Conservation (phyloP, 2,329 filamentous ascomycete genomes). For the Fusarium palustre region DNA sequence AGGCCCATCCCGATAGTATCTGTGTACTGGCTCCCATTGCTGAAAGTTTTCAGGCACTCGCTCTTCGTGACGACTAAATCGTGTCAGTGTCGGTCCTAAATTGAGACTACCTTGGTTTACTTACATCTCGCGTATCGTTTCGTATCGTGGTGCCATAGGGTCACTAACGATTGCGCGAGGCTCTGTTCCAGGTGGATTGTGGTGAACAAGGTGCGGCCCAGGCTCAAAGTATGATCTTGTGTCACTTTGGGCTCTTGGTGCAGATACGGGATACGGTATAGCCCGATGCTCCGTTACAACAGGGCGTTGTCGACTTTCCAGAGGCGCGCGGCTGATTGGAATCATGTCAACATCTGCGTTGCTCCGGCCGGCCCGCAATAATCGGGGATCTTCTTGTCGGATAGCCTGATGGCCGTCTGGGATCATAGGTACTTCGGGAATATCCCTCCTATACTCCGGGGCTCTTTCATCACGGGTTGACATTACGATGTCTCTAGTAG, state of each 20-base stretch:
- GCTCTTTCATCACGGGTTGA: conserved; percentile 19
- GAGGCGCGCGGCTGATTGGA: conserved; percentile 26
- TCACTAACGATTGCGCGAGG: conserved; percentile 28
- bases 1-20: conserved; percentile 32
- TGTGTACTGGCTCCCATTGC: conserved; percentile 32
- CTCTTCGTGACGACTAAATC: conserved; percentile 31
- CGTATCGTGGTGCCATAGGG: conserved; percentile 20
- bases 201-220: conserved; percentile 19
- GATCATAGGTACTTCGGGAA: conserved; percentile 20
- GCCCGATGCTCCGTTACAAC: conserved; percentile 23
- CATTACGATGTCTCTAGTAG: conserved; percentile 20
- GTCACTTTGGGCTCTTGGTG: conserved; percentile 11
- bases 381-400: conserved; percentile 40
- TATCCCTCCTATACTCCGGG: conserved; percentile 30
- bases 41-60: conserved; percentile 9
- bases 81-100: conserved; percentile 23
- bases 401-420: conserved; percentile 36
- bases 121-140: conserved; percentile 45
- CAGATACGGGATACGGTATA: conserved; percentile 10
- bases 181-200: conserved; percentile 19
- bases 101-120: conserved; percentile 6
- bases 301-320: conserved; percentile 21
- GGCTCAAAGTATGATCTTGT: conserved; percentile 13
- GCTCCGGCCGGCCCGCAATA: conserved; percentile 32
- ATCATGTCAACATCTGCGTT: conserved; percentile 38